Conservation (phyloP, 805 yeast genomes). For the Barnettozyma sucrosica region DNA sequence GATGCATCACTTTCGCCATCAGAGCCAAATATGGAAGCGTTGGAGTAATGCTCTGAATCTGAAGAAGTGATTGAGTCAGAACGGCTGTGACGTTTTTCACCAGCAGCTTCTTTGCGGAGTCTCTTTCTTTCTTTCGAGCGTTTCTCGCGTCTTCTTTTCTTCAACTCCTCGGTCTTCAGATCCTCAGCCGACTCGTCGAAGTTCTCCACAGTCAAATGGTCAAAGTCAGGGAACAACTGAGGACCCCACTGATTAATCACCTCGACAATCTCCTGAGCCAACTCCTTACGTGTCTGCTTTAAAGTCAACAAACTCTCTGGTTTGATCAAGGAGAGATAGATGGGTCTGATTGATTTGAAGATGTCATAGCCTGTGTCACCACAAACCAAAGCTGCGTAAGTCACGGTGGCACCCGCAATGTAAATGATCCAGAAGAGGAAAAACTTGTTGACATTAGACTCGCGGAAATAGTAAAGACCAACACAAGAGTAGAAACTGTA, state of each 20-base stretch:
- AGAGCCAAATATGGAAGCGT: conserved; percentile 37
- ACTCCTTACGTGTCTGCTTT: conserved; percentile 51
- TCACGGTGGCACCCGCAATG: conserved; percentile 60
- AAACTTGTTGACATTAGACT: conserved; percentile 29
- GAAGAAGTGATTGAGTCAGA: conserved; percentile 20
- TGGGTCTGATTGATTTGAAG: conserved; percentile 75
- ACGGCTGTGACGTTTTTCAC: not conserved
- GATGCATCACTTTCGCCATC: conserved; percentile 26
- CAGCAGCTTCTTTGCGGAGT: conserved; percentile 4
- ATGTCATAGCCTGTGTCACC: conserved; percentile 94
- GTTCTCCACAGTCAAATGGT: conserved; percentile 30
- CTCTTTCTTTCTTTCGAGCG: conserved; percentile 19
- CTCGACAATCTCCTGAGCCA: conserved; percentile 72
- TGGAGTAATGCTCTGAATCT: conserved; percentile 40
- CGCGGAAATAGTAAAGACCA: conserved; percentile 36
- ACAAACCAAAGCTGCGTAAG: conserved; percentile 84
- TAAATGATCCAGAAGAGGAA: conserved; percentile 40
- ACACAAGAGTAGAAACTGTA: conserved; percentile 74
- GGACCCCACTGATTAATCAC: conserved; percentile 80
- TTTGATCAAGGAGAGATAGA: conserved; percentile 58
- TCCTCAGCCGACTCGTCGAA: conserved; percentile 31
- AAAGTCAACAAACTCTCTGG: conserved; percentile 54
- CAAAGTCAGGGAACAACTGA: conserved; percentile 80
- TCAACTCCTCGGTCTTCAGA: conserved; percentile 31
- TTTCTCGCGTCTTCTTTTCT: conserved; percentile 31